Conservation (phyloP, 2,329 filamentous ascomycete species). For the Rhinocladiella similis region DNA sequence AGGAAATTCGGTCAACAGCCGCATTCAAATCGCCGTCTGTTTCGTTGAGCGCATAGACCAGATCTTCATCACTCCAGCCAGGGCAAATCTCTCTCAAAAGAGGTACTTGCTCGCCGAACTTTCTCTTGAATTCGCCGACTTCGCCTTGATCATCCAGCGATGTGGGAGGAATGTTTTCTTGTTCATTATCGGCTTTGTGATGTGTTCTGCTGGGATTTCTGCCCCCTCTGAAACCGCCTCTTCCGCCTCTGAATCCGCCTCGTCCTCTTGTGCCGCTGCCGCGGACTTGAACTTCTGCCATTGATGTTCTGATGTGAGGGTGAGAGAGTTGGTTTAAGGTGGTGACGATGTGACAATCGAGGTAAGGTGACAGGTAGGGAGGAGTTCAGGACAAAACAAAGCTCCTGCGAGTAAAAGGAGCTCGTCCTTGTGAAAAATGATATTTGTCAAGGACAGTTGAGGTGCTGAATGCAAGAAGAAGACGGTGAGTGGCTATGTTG, state of each 20-base stretch:
- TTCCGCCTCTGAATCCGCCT: slow-evolving; percentile 37
- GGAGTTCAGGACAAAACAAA: slow-evolving; percentile 27
- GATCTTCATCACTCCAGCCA: slow-evolving; percentile 92
- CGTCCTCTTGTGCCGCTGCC: slow-evolving; percentile 61
- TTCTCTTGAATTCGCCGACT: slow-evolving; percentile 87
- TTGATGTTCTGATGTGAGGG: slow-evolving; percentile 52
- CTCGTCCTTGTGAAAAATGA: slow-evolving; percentile 16
- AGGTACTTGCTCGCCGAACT: slow-evolving; percentile 75
- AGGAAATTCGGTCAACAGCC: slow-evolving; percentile 53
- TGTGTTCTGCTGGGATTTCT: slow-evolving; percentile 51
- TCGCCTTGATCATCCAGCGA: slow-evolving; percentile 81
- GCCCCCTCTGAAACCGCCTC: slow-evolving; percentile 85
- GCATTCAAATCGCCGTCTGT: slow-evolving; percentile 50
- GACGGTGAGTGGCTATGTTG: slow-evolving; percentile 18
- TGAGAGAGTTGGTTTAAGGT: slow-evolving; percentile 15
- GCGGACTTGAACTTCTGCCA: slow-evolving; percentile 94
- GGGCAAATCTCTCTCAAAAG: slow-evolving; percentile 91
- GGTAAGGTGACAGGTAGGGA: slow-evolving; percentile 8
- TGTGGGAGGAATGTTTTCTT: slow-evolving; percentile 60
- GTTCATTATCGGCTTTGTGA: slow-evolving; percentile 70
- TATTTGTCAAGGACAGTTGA: slow-evolving; percentile 9
- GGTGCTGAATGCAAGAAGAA: slow-evolving; percentile 13
- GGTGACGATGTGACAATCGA: slow-evolving; percentile 28
- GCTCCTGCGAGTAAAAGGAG: slow-evolving; percentile 18
- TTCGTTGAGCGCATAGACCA: slow-evolving; percentile 90